Conservation (phyloP, 2,329 filamentous ascomycete species). For the Fusarium bactridioides region DNA sequence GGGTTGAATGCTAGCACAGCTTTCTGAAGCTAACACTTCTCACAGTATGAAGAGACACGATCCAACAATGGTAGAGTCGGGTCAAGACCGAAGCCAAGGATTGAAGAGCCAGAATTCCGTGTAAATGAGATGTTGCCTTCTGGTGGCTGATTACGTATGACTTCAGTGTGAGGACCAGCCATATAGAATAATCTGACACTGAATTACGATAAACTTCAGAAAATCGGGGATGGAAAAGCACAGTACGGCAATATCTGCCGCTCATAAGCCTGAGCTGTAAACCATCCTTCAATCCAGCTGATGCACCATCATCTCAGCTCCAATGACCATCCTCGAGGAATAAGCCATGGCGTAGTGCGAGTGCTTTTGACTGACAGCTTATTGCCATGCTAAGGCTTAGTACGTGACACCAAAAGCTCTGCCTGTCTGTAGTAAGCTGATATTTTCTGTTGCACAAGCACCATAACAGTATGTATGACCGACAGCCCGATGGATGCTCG, state of each 20-base stretch:
- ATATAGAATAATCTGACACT: neutral
- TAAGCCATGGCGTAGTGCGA: neutral
- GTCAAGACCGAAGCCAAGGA: neutral
- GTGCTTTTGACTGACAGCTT: neutral
- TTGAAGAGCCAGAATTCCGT: fast-evolving
- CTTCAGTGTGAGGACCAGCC: fast-evolving
- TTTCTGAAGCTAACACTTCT: neutral
- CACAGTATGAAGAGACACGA: neutral
- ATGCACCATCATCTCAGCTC: neutral
- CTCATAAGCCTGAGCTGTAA: neutral
- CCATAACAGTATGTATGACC: neutral
- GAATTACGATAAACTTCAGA: neutral
- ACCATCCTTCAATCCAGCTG: neutral
- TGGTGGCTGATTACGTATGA: neutral
- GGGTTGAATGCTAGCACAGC: too few relatives aligned
- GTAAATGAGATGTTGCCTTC: too few relatives aligned
- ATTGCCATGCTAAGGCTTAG: neutral
- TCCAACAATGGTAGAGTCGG: neutral
- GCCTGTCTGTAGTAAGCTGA: constrained; percentile 1
- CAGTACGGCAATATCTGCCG: neutral
- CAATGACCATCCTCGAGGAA: neutral
- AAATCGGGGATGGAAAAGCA: neutral
- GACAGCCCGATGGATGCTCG: neutral
- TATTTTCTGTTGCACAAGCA: neutral
- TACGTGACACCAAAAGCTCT: neutral